These are phyloP conservation scores for Curvularia lunata DNA, from an alignment of 2,329 filamentous ascomycete genomes.

Conservation along the genomic window DNA sequence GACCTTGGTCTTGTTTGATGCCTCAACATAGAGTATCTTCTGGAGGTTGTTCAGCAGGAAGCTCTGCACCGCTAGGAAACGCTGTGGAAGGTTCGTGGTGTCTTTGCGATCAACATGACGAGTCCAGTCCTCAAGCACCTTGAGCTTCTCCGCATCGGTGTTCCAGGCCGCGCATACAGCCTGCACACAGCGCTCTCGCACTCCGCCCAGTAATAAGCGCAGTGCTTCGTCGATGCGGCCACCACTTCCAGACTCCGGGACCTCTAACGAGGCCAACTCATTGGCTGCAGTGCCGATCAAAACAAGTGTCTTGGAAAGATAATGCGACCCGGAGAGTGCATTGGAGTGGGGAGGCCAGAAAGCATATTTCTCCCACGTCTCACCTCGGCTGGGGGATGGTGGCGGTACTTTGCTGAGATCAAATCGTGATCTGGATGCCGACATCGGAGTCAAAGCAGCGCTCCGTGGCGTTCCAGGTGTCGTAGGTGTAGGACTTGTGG, in stretches of 20 bases:
- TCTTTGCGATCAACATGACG: conserved; percentile 81
- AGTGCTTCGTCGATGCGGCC: conserved; percentile 70
- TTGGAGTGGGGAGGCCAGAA: conserved; percentile 97
- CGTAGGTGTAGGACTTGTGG: conserved; percentile 64
- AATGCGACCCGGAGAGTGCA: conserved; percentile 88
- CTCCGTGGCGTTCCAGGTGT: conserved; percentile 66
- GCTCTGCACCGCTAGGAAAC: conserved; percentile 85
- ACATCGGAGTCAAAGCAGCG: conserved; percentile 64
- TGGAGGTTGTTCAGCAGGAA: conserved; percentile 85
- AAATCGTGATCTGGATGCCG: conserved; percentile 78
- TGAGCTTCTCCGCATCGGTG: conserved; percentile 89
- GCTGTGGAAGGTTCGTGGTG: conserved; percentile 86
- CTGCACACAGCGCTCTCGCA: conserved; percentile 83
- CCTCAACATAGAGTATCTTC: conserved; percentile 93
- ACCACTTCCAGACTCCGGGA: conserved; percentile 63
- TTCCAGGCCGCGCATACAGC: conserved; percentile 93
- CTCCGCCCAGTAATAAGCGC: conserved; percentile 74
- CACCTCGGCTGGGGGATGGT: conserved; percentile 74
- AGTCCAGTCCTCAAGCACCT: conserved; percentile 92
- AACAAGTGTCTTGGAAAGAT: conserved; percentile 79
- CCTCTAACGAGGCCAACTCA: conserved; percentile 78
- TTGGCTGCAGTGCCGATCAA: conserved; percentile 86
- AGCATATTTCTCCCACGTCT: conserved; percentile 90
- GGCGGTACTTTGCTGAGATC: conserved; percentile 79
- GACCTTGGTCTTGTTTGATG: conserved; percentile 74